Base-by-base conservation (phyloP, 768 basidiomycete species). In the Pulveroboletus ravenelii region DNA sequence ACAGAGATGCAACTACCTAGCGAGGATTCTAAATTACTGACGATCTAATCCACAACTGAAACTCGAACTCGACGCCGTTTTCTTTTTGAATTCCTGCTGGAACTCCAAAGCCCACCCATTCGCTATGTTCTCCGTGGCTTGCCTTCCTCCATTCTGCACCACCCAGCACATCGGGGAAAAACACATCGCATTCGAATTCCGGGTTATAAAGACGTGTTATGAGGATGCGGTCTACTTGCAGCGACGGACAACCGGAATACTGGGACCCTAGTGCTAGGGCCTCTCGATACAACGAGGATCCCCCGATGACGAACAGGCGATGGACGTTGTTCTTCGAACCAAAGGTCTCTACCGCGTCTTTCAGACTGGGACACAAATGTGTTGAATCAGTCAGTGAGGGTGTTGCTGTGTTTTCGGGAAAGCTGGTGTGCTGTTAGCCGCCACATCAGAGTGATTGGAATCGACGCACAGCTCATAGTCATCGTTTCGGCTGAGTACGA, bases 11-110 rank as follows among this genome's bases (percentile, higher is more conserved):
- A 42, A 31, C 39, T 30, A 54, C 27, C 30, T 27, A 4, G 18
- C 39, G n/a, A 14, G 14, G 32, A 14, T 25, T 38, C 45, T 46
- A 46, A 14, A 20, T 18, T 37, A 30, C 45, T 62, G 52, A 30
- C 48, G 62, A 65, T 46, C 80, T 78, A 44, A 82, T 76, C 95
- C 95, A 99, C 93, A 99, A 93, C 74, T 99, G 90, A 69, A 85
- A 96, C 72, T 90, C 88, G 66, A 94, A 99, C 57, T 78, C 74
- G 40, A 91, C 74, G 10, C 85, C 90, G 48, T 87, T 87, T 69
- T 96, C 93, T 65, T 82, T 81, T 67, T 89, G 85, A 60, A 80
- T 70, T 4, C 89, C 92, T 54, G 76, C 72, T 12, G 85, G 78
- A 42, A 94, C 89, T 10, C 85, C 80, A 60, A 87, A 88, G n/a